phyloP scores from a whole-genome alignment of 2,329 filamentous ascomycete species.

The Claviceps sp. region DNA sequence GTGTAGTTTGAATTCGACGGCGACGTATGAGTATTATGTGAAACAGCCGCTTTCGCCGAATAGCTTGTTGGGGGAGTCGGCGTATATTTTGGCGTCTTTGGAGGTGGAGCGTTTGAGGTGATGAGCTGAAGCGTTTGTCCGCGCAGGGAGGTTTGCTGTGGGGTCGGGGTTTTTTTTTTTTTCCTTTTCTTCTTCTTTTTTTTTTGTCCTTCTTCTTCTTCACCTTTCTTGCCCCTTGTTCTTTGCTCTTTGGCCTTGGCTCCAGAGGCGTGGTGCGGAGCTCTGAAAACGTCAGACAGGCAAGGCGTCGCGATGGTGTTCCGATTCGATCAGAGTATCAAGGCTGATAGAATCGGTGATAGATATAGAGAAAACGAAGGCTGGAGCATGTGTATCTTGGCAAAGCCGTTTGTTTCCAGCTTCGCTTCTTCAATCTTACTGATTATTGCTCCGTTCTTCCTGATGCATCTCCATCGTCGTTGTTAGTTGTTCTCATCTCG shows the following conservation, averaged over 20 bases:
- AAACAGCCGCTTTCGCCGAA: conserved; percentile 22
- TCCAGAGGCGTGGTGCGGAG: background rate
- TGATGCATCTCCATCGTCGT: background rate
- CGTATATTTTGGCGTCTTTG: conserved; percentile 24
- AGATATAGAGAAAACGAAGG: no score
- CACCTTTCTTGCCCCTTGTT: background rate
- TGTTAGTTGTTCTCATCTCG: background rate
- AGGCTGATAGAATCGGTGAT: no score
- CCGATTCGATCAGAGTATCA: no score
- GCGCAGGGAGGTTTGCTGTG: background rate
- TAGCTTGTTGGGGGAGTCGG: conserved; percentile 23
- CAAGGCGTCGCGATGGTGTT: background rate
- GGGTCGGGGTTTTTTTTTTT: background rate
- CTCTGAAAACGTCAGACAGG: background rate
- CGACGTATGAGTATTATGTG: conserved; percentile 26
- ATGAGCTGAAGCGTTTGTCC: background rate
- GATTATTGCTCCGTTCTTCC: no score
- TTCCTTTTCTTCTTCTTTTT: background rate
- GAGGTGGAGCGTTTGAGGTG: conserved; percentile 17
- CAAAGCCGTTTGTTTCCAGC: no score
- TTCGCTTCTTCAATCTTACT: no score
- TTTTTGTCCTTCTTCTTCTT: background rate
- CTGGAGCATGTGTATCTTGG: no score
- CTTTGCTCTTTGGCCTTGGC: background rate
- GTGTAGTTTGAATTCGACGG: conserved; percentile 28